phyloP scores from a whole-genome alignment of 2,329 filamentous ascomycete genomes.

The Sclerotinia minor region DNA sequence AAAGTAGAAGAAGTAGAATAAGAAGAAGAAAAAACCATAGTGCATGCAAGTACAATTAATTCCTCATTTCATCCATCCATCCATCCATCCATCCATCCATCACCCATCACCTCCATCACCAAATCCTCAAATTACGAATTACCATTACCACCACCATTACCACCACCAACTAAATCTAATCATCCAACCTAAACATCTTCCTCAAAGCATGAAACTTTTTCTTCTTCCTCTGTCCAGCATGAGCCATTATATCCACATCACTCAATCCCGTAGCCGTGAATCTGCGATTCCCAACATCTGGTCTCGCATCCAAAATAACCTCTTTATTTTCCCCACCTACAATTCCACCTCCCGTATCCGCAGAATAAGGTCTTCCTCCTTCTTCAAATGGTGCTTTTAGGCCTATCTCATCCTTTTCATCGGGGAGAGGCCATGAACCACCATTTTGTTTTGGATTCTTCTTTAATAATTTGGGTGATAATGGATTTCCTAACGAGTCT shows the following conservation, averaged over 20 bases:
- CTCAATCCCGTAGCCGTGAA: constrained; percentile 36
- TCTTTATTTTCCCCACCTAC: constrained; percentile 27
- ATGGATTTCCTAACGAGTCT: not conserved
- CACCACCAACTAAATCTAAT: no score
- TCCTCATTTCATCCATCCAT: not conserved
- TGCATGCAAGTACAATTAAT: not conserved
- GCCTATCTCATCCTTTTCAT: not conserved
- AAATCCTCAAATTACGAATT: not conserved
- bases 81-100: not conserved
- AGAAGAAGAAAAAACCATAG: no score
- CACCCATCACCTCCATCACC: not conserved
- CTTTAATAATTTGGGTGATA: constrained; percentile 50
- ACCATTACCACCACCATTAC: not conserved
- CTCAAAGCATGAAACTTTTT: constrained; percentile 70
- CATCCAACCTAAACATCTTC: constrained; percentile 62
- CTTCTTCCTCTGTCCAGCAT: constrained; percentile 47
- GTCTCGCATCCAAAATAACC: constrained; percentile 28
- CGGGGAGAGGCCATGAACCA: constrained; percentile 53
- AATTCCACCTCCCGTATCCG: constrained; percentile 22
- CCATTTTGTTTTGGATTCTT: constrained; percentile 43
- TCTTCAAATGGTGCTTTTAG: constrained; percentile 39
- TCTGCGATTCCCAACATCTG: constrained; percentile 32
- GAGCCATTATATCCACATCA: constrained; percentile 29
- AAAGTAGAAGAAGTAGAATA: not conserved
- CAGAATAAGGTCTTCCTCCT: constrained; percentile 37